phyloP scores from a whole-genome alignment of 108 stramenopile genomes.

The Cyclostephanos invisitatus region DNA sequence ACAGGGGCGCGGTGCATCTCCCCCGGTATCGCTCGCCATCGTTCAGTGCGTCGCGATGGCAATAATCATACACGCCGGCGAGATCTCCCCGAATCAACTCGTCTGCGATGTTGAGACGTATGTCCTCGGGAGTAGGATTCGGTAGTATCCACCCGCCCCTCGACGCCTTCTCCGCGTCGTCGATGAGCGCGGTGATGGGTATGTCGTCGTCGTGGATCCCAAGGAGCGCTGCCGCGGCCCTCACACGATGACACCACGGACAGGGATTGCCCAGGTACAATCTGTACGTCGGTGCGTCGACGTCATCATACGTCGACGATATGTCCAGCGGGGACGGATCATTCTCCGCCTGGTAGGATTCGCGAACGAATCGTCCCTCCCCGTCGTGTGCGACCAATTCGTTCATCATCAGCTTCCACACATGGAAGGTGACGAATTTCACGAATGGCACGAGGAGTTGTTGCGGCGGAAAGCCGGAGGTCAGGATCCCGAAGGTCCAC shows the following conservation, averaged over 20 bases:
- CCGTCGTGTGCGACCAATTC: slow-evolving; percentile 52
- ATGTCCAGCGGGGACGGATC: slow-evolving; percentile 37
- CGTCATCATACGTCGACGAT: background rate
- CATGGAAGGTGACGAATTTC: slow-evolving; percentile 54
- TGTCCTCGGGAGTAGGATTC: slow-evolving; percentile 13
- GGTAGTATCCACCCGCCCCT: slow-evolving; percentile 87
- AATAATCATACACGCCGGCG: slow-evolving; percentile 56
- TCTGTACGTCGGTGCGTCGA: slow-evolving; percentile 69
- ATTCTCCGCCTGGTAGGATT: slow-evolving; percentile 52
- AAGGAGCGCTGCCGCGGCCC: slow-evolving; percentile 55
- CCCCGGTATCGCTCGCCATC: slow-evolving; percentile 59
- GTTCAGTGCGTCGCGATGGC: slow-evolving; percentile 39
- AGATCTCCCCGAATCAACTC: slow-evolving; percentile 48
- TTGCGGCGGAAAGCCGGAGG: slow-evolving; percentile 54
- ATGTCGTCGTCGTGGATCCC: slow-evolving; percentile 52
- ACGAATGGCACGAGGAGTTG: slow-evolving; percentile 52
- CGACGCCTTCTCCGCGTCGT: slow-evolving; percentile 82
- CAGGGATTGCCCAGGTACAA: slow-evolving; percentile 93
- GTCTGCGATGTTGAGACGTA: slow-evolving; percentile 8
- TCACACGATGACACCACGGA: slow-evolving; percentile 76
- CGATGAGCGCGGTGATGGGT: slow-evolving; percentile 66
- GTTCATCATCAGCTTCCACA: slow-evolving; percentile 55
- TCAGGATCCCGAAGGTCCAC: slow-evolving; percentile 52
- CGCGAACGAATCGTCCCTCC: slow-evolving; percentile 48
- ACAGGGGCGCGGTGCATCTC: slow-evolving; percentile 87